Percentiles rank a stretch among this genome's conserved stretches.
Conservation (phyloP, 2,329 filamentous ascomycete species). For the Aspergillus eucalypticola region DNA sequence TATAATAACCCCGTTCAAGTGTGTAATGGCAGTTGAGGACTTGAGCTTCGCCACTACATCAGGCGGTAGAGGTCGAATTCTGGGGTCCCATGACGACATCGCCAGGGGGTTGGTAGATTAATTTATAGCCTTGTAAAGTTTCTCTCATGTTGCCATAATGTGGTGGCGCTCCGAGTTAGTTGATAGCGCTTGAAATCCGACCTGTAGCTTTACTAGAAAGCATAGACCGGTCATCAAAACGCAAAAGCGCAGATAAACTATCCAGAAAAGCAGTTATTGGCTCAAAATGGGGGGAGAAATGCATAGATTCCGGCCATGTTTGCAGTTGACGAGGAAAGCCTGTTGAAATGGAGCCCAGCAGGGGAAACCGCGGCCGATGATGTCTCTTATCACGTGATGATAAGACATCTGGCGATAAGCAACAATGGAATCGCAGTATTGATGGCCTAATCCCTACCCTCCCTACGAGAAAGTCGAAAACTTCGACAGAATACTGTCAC, state of each 20-base stretch:
- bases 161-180: neutral
- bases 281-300: neutral
- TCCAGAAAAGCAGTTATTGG: neutral
- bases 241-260: neutral
- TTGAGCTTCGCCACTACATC: slow-evolving; percentile 76
- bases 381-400: slow-evolving; percentile 11
- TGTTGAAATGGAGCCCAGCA: neutral
- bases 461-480: too few relatives aligned
- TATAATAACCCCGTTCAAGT: slow-evolving; percentile 68
- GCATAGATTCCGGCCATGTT: slow-evolving; percentile 1
- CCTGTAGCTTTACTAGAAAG: neutral
- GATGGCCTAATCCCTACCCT: neutral
- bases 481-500: too few relatives aligned
- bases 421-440: too few relatives aligned
- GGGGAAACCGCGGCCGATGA: slow-evolving; percentile 15
- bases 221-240: neutral
- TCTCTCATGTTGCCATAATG: slow-evolving; percentile 8
- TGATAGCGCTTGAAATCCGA: neutral
- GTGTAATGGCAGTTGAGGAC: slow-evolving; percentile 78
- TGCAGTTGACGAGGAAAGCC: neutral
- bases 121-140: neutral
- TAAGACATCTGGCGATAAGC: neutral
- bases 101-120: neutral
- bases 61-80: slow-evolving; percentile 68
- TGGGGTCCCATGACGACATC: slow-evolving; percentile 29